Evolutionary conservation across 306 rosid species (phyloP).

Genomic region (Ochetophila trinervis): DNA sequence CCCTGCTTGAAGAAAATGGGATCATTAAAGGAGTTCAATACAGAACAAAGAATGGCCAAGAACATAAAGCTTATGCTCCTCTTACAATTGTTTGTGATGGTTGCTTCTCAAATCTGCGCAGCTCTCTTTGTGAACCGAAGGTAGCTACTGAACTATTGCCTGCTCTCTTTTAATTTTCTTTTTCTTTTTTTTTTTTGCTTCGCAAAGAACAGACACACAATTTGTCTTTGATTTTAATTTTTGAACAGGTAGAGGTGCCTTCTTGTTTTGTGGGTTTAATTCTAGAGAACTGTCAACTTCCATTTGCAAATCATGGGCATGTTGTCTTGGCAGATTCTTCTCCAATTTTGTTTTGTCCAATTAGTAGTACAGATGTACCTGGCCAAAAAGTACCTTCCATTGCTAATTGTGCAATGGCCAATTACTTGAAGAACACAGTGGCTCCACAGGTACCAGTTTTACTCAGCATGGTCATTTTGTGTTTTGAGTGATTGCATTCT

Average conservation of each 20-base stretch:
- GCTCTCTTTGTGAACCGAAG: slow-evolving; percentile 57
- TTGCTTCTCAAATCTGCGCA: slow-evolving; percentile 69
- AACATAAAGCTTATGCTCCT: slow-evolving; percentile 53
- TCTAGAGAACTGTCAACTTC: slow-evolving; percentile 53
- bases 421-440: slow-evolving; percentile 42
- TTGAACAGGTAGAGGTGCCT: slow-evolving; percentile 43
- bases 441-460: slow-evolving; percentile 54
- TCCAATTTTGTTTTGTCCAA: slow-evolving; percentile 51
- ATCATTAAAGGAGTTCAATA: slow-evolving; percentile 58
- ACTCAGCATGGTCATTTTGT: background rate
- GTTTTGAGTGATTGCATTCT: background rate
- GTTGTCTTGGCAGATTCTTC: slow-evolving; percentile 55
- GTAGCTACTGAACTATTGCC: slow-evolving; percentile 15
- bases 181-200: background rate
- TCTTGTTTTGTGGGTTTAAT: slow-evolving; percentile 55
- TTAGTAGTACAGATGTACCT: slow-evolving; percentile 54
- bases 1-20: slow-evolving; percentile 53
- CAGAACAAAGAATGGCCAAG: slow-evolving; percentile 49
- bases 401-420: slow-evolving; percentile 46
- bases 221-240: background rate
- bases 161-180: background rate
- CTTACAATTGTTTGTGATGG: slow-evolving; percentile 66
- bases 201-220: background rate
- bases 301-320: slow-evolving; percentile 56
- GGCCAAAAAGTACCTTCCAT: slow-evolving; percentile 48